Evolutionary conservation across 345 rosid species (phyloP), one percentile per base, ranked within the genome.

Genomic region (Eucalyptus fibrosa): DNA sequence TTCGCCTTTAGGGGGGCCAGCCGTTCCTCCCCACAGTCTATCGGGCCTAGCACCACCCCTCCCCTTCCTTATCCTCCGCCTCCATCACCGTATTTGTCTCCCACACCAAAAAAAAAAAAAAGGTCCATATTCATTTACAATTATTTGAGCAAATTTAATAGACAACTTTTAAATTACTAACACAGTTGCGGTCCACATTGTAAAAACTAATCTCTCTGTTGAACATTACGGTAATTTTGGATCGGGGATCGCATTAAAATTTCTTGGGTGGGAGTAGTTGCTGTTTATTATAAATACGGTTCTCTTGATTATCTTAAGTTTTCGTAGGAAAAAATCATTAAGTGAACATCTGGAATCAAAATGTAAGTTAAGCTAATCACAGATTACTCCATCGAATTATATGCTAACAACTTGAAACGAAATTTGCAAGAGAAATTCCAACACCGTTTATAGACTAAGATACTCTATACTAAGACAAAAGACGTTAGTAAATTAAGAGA

Each of bases 121-220:
- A 0, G 16, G 67, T 1, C 1, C 18, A 1, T 7, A 62, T 62
- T 28, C 17, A 4, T 28, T 62, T 13, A 12, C 0, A 19, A 0
- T 19, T 21, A 3, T 53, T 53, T 30, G 14, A 28, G 67, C 17
- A 28, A 24, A 26, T 60, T 28, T 28, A 28, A 60, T 60, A 12
- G 2, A 60, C 30, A 26, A 24, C 4, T 12, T 26, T 60, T 10
- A 1, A 12, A 60, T 12, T 60, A 3, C 32, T 28, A 60, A 28
- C 13, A 12, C 5, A 28, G 8, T 60, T 2, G 67, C 4, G 3
- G 4, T 60, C 2, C 67, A 60, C 32, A 49, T 13, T 0, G 7
- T 60, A 28, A 28, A 28, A 60, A 60, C 0, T 12, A 60, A 60
- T 60, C 69, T 60, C 16, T 2, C 34, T 9, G 0, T 60, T 13